Evolutionary conservation across 1,284 basidiomycete species (phyloP), one percentile per base, ranked within the genome.

Genomic region (Phellopilus nigrolimitatus): DNA sequence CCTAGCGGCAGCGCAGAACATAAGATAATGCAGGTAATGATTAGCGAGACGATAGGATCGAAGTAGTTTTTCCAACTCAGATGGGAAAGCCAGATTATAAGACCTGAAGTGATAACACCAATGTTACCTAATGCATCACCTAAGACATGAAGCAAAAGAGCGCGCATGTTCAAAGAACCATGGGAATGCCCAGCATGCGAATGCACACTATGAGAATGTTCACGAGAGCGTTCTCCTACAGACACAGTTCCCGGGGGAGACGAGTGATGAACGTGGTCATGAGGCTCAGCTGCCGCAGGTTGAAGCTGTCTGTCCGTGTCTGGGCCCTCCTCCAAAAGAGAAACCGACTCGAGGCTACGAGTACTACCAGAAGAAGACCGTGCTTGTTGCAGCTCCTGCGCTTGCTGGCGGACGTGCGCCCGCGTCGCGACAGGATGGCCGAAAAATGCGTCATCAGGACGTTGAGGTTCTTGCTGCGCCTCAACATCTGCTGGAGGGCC

Each of bases 111-210:
- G 56, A 99, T 98, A 57, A 99, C 97, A 56, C 97, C 97, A 56
- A 98, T 88, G 67, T 99, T 99, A 53, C 97, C 95, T 36, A 97
- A 76, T 21, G 97, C 97, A 70, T 99, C 97, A 31, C 97, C 95
- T 36, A 99, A 68, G 22, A 99, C 95, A 68, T 99, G 97, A 21
- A 99, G 71, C 51, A 99, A 78, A 3, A 99, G 79, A 25, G 94
- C 97, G 28, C 76, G 88, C 94, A 99, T 98, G 71, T 98, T 99
- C 95, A 99, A 98, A 4, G 85, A 90, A n/a, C n/a, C n/a, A n/a
- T n/a, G n/a, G n/a, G n/a, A n/a, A n/a, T n/a, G n/a, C 17, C 87
- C 84, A 47, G 61, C 44, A 33, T 66, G 60, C n/a, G n/a, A n/a
- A n/a, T n/a, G n/a, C n/a, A n/a, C n/a, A 2, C 68, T 73, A 63